phyloP scores from a whole-genome alignment of 352 stramenopile species.

The Globisporangium carolinianum region DNA sequence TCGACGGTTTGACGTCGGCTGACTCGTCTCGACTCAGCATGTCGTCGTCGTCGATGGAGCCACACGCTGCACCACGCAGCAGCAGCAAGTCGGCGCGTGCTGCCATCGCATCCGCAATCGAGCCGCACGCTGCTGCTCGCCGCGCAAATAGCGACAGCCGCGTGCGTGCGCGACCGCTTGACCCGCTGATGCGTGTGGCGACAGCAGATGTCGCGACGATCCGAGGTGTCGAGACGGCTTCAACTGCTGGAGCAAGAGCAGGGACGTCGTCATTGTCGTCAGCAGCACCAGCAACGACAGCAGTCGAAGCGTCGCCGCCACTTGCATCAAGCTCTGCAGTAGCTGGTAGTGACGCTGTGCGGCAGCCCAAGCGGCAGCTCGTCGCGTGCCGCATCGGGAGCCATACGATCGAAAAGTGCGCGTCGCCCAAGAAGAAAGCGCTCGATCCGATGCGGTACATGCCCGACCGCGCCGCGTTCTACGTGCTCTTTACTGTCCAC shows the following conservation, averaged over 20 bases:
- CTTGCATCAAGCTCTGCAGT: not conserved
- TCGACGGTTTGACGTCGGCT: not conserved
- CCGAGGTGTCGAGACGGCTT: not conserved
- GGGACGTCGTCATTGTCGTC: not conserved
- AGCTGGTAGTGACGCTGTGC: not conserved
- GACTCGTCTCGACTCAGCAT: not conserved
- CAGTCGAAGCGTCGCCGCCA: not conserved
- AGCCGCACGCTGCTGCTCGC: too few relatives aligned
- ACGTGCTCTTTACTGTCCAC: constrained; percentile 50
- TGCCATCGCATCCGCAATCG: too few relatives aligned
- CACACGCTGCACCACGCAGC: not conserved
- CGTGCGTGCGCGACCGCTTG: not conserved
- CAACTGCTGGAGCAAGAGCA: not conserved
- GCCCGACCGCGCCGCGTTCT: constrained; percentile 39
- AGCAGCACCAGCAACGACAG: not conserved
- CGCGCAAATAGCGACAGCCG: not conserved
- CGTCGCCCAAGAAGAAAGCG: constrained; percentile 62
- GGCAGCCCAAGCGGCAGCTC: constrained; percentile 5
- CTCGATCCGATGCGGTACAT: constrained; percentile 67
- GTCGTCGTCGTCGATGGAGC: not conserved
- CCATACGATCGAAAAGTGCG: constrained; percentile 61
- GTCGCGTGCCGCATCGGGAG: constrained; percentile 37
- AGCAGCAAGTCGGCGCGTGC: not conserved
- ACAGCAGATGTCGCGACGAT: not conserved
- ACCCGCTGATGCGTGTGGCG: not conserved